Base-by-base conservation (phyloP, 2,329 filamentous ascomycete species). In the Phoma sp. region DNA sequence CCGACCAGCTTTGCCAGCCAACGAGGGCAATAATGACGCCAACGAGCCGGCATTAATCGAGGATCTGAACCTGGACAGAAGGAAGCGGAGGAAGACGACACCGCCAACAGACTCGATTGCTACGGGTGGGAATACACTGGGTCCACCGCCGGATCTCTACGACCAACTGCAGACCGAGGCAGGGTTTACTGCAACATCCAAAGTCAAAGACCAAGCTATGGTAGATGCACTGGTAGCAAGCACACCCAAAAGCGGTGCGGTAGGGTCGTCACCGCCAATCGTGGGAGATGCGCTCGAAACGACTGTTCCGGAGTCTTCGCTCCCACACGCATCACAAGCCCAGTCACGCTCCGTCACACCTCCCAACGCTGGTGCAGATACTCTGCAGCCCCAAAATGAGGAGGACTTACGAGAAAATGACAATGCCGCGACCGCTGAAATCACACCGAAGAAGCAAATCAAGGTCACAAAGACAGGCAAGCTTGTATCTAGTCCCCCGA, bases 381-480 rank as follows among this genome's bases (percentile, higher is more conserved):
- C 18, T 10, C 14, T 32, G 18, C 29, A 41, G n/a, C 10, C 43
- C 22, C 37, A 25, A 6, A 23, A 37, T 11, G 33, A 24, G 8
- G 25, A 36, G 4, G 38, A 24, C 7, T 29, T 32, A 10, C 27
- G 45, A 3, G 57, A 53, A 25, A 4, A 39, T 5, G 10, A 29
- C 3, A 35, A 48, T 4, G 35, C 11, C 14, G 38, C 58, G 7
- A 5, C 35, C 7, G 54, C 53, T 13, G 59, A 47, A 29, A 51
- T 47, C 1, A 66, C 62, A 8, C 70, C 68, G 2, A 73, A 69
- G 47, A 74, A 70, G 48, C 75, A 73, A 51, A 68, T 72, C 44
- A 74, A 74, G 49, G 58, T 81, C 33, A 78, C 72, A 44, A 76
- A 75, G 23, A 75, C 71, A 25, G 79, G 79, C n/a, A 79, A 72